These are phyloP conservation scores for Vigna hirtella DNA, from an alignment of 306 rosid species.

Conservation along the genomic window DNA sequence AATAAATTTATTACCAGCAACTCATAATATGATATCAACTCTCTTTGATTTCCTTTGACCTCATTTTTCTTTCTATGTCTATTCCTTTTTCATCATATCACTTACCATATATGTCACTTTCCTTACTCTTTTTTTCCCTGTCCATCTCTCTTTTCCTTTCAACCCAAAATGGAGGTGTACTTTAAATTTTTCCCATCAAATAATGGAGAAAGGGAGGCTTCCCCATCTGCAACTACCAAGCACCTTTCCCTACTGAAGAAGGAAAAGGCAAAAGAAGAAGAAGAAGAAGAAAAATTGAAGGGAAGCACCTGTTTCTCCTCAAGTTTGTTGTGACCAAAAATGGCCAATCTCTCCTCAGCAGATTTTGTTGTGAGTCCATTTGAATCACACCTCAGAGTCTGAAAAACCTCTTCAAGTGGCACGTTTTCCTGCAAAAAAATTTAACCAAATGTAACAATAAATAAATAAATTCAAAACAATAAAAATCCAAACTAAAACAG, in stretches of 20 bases:
- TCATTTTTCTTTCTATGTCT: not conserved
- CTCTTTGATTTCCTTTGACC: not conserved
- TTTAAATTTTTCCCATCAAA: conserved; percentile 7
- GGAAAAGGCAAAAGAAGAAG: not conserved
- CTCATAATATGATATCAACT: not conserved
- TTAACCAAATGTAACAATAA: not conserved
- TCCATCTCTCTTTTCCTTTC: not conserved
- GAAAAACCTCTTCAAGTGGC: conserved; percentile 78
- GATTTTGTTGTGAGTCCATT: conserved; percentile 74
- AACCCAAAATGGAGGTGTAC: not conserved
- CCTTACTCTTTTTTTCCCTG: not conserved
- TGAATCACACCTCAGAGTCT: conserved; percentile 66
- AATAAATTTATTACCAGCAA: not conserved
- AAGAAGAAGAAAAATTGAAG: not conserved
- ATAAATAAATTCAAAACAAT: not conserved
- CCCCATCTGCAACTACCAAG: not conserved
- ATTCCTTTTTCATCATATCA: not conserved
- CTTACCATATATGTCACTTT: not conserved
- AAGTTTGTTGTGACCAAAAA: conserved; percentile 82
- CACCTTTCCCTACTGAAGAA: not conserved
- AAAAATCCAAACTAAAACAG: not conserved
- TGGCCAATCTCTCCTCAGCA: conserved; percentile 69
- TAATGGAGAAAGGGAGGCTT: not conserved
- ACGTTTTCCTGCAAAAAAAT: conserved; percentile 67
- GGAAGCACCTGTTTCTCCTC: conserved; percentile 74